phyloP scores from a whole-genome alignment of 139 green algal genomes.

The Haematococcus sp. region DNA sequence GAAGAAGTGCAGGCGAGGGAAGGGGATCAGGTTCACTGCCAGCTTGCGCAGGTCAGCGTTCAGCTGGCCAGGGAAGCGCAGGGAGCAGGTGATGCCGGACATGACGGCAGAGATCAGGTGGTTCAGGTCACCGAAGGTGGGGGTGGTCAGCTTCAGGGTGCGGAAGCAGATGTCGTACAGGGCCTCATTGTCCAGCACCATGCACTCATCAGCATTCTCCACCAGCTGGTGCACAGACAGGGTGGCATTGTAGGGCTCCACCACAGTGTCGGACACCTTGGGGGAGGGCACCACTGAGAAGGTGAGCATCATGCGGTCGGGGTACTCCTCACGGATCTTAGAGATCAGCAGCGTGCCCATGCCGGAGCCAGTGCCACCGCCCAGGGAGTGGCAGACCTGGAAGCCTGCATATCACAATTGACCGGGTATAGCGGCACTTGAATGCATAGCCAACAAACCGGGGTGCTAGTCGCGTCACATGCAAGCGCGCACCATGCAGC shows the following conservation, averaged over 20 bases:
- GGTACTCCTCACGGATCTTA: constrained; percentile 98
- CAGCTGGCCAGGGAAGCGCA: constrained; percentile 97
- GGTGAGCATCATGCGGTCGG: constrained; percentile 98
- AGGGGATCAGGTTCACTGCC: constrained; percentile 98
- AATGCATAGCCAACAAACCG: too few relatives aligned
- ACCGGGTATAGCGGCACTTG: too few relatives aligned
- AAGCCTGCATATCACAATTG: constrained; percentile 55
- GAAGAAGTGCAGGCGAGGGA: constrained; percentile 97
- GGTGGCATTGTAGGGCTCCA: constrained; percentile 99
- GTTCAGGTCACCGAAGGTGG: constrained; percentile 95
- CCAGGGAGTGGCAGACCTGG: constrained; percentile 95
- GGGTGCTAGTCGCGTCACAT: too few relatives aligned
- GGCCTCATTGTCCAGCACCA: constrained; percentile 98
- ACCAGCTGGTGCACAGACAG: constrained; percentile 99
- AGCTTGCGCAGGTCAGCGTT: constrained; percentile 99
- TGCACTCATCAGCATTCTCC: constrained; percentile 99
- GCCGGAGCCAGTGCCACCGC: constrained; percentile 94
- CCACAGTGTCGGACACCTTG: constrained; percentile 99
- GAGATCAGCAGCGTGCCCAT: constrained; percentile 98
- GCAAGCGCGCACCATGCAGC: too few relatives aligned
- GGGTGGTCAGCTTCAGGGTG: constrained; percentile 98
- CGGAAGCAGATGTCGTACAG: constrained; percentile 99
- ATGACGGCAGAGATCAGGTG: constrained; percentile 96
- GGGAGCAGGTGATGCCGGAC: constrained; percentile 92
- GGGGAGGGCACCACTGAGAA: constrained; percentile 99